phyloP scores from a whole-genome alignment of 768 basidiomycete species.

The Gyrodon lividus region DNA sequence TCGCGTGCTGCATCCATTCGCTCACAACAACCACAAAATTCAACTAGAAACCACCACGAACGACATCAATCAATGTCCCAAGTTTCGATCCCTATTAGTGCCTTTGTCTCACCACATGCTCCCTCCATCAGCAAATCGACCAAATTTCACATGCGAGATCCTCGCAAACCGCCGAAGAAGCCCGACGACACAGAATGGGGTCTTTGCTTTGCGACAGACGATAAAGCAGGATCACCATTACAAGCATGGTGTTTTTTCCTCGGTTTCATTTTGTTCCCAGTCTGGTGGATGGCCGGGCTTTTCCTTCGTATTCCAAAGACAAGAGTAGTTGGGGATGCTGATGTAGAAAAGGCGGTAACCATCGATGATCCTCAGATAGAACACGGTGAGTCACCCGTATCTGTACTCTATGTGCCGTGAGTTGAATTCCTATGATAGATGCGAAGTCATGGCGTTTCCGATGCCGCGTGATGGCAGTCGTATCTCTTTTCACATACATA shows the following conservation, averaged over 20 bases:
- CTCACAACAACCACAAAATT: conserved; percentile 28
- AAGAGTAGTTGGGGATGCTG: conserved; percentile 54
- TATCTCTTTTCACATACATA: conserved; percentile 73
- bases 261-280: conserved; percentile 59
- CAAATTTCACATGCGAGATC: conserved; percentile 80
- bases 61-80: conserved; percentile 60
- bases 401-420: background rate
- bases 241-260: conserved; percentile 80
- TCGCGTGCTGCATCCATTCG: conserved; percentile 39
- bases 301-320: conserved; percentile 58
- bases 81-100: conserved; percentile 76
- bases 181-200: conserved; percentile 61
- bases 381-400: conserved; percentile 48
- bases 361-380: conserved; percentile 82
- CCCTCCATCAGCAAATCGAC: conserved; percentile 62
- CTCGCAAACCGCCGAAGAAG: conserved; percentile 57
- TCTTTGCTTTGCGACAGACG: conserved; percentile 54
- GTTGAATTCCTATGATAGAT: conserved; percentile 42
- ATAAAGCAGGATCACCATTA: conserved; percentile 48
- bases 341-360: conserved; percentile 64
- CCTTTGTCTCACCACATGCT: conserved; percentile 74
- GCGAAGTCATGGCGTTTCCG: conserved; percentile 72
- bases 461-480: conserved; percentile 67
- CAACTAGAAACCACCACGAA: conserved; percentile 31
- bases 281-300: conserved; percentile 64